These are phyloP conservation scores for Globisporangium recalcitrans DNA, from an alignment of 352 stramenopile genomes.

Conservation along the genomic window DNA sequence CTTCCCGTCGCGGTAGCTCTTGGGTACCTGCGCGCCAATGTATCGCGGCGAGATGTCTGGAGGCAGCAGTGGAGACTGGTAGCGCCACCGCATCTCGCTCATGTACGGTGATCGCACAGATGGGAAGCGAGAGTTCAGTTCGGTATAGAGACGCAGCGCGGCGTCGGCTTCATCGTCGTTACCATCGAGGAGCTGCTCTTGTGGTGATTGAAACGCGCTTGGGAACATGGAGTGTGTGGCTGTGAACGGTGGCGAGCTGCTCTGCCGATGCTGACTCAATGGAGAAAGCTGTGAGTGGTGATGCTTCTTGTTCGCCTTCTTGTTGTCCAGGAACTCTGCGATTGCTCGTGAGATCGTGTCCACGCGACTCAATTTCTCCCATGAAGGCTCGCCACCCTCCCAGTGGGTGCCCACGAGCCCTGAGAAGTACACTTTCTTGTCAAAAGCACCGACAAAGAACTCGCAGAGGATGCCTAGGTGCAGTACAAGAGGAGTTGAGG, in stretches of 20 bases:
- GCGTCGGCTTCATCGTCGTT: constrained; percentile 3
- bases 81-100: constrained; percentile 46
- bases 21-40: constrained; percentile 42
- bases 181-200: not conserved
- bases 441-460: constrained; percentile 40
- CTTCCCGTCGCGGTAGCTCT: constrained; percentile 46
- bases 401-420: constrained; percentile 45
- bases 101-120: constrained; percentile 43
- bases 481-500: not conserved
- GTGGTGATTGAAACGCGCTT: not conserved
- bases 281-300: not conserved
- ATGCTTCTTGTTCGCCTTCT: not conserved
- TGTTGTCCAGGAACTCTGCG: not conserved
- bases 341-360: constrained; percentile 31
- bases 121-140: constrained; percentile 61
- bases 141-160: constrained; percentile 28
- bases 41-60: constrained; percentile 50
- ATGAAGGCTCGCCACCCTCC: constrained; percentile 30
- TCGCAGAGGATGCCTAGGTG: constrained; percentile 40
- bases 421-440: constrained; percentile 36
- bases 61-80: constrained; percentile 37
- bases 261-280: not conserved
- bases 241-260: not conserved
- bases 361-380: constrained; percentile 28
- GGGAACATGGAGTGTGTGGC: not conserved